A percentile compares a stretch with the other conserved stretches of the same genome.
These are phyloP conservation scores for Chlorella sp. DNA, from an alignment of 139 green algal genomes.

Conservation along the genomic window DNA sequence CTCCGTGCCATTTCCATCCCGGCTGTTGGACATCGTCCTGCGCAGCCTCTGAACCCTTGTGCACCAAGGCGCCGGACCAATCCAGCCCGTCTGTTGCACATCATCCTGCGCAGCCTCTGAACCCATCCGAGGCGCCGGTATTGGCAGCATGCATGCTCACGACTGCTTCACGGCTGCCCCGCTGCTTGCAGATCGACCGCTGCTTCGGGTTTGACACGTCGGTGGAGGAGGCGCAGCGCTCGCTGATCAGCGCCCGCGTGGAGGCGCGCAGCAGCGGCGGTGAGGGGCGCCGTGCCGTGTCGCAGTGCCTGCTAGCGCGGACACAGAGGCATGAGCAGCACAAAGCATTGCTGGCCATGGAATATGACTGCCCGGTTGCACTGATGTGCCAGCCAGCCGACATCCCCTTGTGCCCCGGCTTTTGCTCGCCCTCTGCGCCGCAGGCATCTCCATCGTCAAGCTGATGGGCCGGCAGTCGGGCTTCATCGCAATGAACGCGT, in stretches of 20 bases:
- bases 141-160: background rate
- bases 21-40: background rate
- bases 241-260: slow-evolving; percentile 93
- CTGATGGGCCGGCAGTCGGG: slow-evolving; percentile 97
- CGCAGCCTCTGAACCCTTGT: too few relatives aligned
- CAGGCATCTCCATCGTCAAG: slow-evolving; percentile 95
- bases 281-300: too few relatives aligned
- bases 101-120: too few relatives aligned
- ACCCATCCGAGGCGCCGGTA: background rate
- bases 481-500: slow-evolving; percentile 98
- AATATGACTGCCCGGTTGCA: too few relatives aligned
- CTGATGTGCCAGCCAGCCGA: too few relatives aligned
- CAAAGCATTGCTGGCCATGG: too few relatives aligned
- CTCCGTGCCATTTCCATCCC: background rate
- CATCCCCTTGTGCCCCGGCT: too few relatives aligned
- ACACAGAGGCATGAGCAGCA: too few relatives aligned
- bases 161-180: background rate
- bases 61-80: too few relatives aligned
- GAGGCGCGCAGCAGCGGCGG: slow-evolving; percentile 83
- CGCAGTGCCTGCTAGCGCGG: too few relatives aligned
- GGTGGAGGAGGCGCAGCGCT: slow-evolving; percentile 95
- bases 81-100: too few relatives aligned
- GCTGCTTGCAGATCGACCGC: slow-evolving; percentile 63
- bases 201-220: slow-evolving; percentile 93
- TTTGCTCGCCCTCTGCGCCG: too few relatives aligned